Percentiles rank a stretch among this genome's conserved stretches.
These are phyloP conservation scores for Madurella mycetomatis DNA, from an alignment of 2,329 filamentous ascomycete genomes.

Conservation along the genomic window DNA sequence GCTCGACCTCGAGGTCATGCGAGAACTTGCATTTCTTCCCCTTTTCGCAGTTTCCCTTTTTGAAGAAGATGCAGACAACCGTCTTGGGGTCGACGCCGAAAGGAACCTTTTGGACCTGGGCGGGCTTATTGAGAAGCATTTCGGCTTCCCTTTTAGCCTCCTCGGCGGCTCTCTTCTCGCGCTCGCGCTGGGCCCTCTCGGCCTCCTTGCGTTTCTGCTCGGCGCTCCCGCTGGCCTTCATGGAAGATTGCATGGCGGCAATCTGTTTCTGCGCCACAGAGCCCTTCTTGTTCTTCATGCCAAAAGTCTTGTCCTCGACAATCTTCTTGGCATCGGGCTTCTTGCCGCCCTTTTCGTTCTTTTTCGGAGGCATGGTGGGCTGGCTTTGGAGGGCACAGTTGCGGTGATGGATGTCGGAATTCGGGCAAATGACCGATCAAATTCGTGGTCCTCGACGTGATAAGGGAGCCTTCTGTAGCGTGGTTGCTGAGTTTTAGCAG, in stretches of 20 bases:
- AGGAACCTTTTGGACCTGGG: constrained; percentile 94
- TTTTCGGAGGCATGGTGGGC: constrained; percentile 66
- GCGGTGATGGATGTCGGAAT: constrained; percentile 10
- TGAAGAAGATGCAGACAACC: constrained; percentile 92
- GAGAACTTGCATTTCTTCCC: constrained; percentile 97
- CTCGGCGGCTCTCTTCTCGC: constrained; percentile 89
- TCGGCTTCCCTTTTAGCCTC: constrained; percentile 75
- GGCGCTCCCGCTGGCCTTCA: constrained; percentile 68
- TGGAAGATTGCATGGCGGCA: constrained; percentile 71
- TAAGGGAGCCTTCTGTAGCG: not conserved
- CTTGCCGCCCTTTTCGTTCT: constrained; percentile 52
- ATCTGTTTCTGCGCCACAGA: constrained; percentile 86
- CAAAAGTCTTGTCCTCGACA: constrained; percentile 95
- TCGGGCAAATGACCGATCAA: not conserved
- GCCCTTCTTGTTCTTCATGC: constrained; percentile 99
- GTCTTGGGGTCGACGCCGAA: constrained; percentile 99
- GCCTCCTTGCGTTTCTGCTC: constrained; percentile 80
- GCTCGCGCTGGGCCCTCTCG: constrained; percentile 64
- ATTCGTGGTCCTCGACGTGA: not conserved
- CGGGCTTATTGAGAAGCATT: constrained; percentile 81
- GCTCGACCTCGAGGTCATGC: constrained; percentile 82
- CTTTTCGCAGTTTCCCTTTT: constrained; percentile 96
- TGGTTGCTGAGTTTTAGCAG: constrained; percentile 10
- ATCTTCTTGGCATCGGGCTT: constrained; percentile 55
- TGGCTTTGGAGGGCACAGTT: constrained; percentile 12